Evolutionary conservation across 371 early-diverging fungal genomes (phyloP), one percentile per base, ranked within the genome.

Genomic region (Lichtheimia ornata): DNA sequence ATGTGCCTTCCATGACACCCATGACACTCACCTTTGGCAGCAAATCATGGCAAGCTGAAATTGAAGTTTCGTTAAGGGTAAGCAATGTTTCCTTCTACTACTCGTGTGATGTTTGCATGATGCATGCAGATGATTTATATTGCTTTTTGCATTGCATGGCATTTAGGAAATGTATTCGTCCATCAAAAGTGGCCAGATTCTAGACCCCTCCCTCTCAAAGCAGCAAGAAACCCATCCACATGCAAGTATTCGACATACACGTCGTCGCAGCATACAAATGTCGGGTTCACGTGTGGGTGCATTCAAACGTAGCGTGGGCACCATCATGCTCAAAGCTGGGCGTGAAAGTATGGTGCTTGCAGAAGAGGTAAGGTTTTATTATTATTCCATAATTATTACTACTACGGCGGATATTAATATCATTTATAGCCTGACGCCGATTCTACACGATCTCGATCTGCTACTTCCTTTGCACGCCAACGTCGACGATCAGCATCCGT

Each of bases 91-190:
- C 5, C 27, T 47, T 14, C 24, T 35, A 24, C 22, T 0, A 9
- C 35, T 35, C 35, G 35, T 35, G 35, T 35, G 35, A 35, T 35
- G 11, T 35, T 35, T 35, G 35, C 35, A 35, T 35, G 2, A 35
- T 35, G 35, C 35, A 35, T 35, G 35, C 35, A 35, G 35, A 35
- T 35, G 35, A 35, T 11, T 35, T 35, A 43, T 54, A 25, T 59
- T 4, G 18, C 15, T 50, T 41, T 14, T 40, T n/a, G 17, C 22
- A 40, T 50, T 35, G 35, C 35, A 35, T 35, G 35, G 11, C 35
- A 28, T 28, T 17, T 51, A 77, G 84, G 86, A 90, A 55, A 79
- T 91, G 62, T 91, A 91, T 56, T 53, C 67, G 1, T 83, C 86
- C 27, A 86, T 91, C 42, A 82, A 84, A 59, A 74, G 71, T 59